A percentile compares a stretch with the other conserved stretches of the same genome.
phyloP scores from a whole-genome alignment of 768 basidiomycete species.

The Floccularia luteovirens region DNA sequence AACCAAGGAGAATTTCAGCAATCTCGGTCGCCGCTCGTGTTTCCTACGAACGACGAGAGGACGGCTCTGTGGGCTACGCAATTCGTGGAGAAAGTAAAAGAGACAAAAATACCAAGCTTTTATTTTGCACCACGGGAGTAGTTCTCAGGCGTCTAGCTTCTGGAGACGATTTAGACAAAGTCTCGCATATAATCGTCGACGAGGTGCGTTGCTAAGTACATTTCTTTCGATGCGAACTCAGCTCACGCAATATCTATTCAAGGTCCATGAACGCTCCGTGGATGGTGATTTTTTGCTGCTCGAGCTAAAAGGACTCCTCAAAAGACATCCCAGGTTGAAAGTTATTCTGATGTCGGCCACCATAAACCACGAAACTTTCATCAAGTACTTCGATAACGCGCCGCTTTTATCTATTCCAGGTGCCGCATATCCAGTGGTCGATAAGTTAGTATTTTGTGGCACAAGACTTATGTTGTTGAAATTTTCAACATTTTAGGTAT shows the following conservation, averaged over 20 bases:
- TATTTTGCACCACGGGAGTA: slow-evolving; percentile 96
- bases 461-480: neutral
- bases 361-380: slow-evolving; percentile 83
- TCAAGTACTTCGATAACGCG: slow-evolving; percentile 74
- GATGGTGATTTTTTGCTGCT: slow-evolving; percentile 88
- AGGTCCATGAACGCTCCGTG: slow-evolving; percentile 91
- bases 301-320: slow-evolving; percentile 71
- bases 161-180: slow-evolving; percentile 59
- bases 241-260: neutral
- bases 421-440: slow-evolving; percentile 67
- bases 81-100: slow-evolving; percentile 83
- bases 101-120: slow-evolving; percentile 56
- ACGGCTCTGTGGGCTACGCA: slow-evolving; percentile 79
- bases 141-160: slow-evolving; percentile 70
- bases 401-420: slow-evolving; percentile 84
- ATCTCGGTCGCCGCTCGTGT: slow-evolving; percentile 86
- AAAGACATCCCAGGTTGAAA: slow-evolving; percentile 57
- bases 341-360: slow-evolving; percentile 93
- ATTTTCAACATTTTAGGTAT: slow-evolving; percentile 38
- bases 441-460: slow-evolving; percentile 66
- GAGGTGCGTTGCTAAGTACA: slow-evolving; percentile 42
- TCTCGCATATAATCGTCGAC: slow-evolving; percentile 86
- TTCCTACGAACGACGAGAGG: slow-evolving; percentile 68
- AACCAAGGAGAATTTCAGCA: slow-evolving; percentile 85
- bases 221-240: neutral